Conservation (phyloP, 345 rosid species). For the Moricandia arvensis region DNA sequence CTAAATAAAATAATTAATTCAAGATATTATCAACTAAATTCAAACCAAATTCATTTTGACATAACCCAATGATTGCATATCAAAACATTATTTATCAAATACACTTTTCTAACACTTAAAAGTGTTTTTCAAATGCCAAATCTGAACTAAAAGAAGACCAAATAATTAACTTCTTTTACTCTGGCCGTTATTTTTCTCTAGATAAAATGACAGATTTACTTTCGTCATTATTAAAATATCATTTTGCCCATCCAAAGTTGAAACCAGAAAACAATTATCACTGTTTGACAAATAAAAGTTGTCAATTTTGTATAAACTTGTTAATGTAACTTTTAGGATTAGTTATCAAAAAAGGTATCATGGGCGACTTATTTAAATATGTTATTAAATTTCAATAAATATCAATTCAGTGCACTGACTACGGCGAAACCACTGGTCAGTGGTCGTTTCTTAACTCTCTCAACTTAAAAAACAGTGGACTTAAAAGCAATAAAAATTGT, state of each 20-base stretch:
- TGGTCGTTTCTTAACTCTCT: conserved; percentile 15
- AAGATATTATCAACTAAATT: not conserved
- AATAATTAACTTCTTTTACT: conserved; percentile 1
- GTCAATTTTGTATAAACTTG: not conserved
- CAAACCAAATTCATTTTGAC: not conserved
- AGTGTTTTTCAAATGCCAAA: not conserved
- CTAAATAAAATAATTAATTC: too few relatives aligned
- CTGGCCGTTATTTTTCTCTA: not conserved
- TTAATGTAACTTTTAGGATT: not conserved
- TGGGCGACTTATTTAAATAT: not conserved
- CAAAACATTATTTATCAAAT: not conserved
- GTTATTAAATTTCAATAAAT: not conserved
- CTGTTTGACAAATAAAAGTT: not conserved
- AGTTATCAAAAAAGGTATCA: not conserved
- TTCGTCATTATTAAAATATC: not conserved
- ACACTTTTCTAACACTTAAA: not conserved
- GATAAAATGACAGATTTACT: not conserved
- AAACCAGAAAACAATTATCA: not conserved
- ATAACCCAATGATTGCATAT: not conserved
- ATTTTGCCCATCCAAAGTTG: not conserved
- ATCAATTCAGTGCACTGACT: conserved; percentile 21
- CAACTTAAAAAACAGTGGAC: not conserved
- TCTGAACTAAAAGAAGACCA: conserved; percentile 1
- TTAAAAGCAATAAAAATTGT: conserved; percentile 1
- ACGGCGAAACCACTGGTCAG: conserved; percentile 26